Evolutionary conservation across 352 stramenopile species (phyloP), one percentile per base, ranked within the genome.

Genomic region (Globisporangium acanthophoron): DNA sequence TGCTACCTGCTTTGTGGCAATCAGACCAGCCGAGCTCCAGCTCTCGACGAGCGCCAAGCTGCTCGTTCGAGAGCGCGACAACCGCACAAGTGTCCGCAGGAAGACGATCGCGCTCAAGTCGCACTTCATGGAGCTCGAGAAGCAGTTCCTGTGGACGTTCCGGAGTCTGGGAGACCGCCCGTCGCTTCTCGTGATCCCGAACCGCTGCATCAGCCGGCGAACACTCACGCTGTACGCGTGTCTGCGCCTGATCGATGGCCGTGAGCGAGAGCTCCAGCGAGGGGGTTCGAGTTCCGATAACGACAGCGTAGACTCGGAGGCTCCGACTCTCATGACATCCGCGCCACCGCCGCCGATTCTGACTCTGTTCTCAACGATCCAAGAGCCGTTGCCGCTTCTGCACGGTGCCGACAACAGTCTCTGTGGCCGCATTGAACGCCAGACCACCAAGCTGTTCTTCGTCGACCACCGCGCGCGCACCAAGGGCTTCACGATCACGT

Each of bases 141-240:
- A 76, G 52, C 70, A 80, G 33, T 67, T 62, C 15, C 59, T 74
- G 16, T 88, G 74, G 78, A 77, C 69, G 2, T 82, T 82, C 20
- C 66, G 64, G 1, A 65, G 61, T 27, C 67, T 81, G 21, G 67
- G 58, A 3, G 66, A 40, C 18, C 61, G 46, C 0, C 69, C 74
- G 12, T 76, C 70, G 16, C 44, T 88, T 4, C 12, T 88, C 0
- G 29, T 84, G 29, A 54, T 82, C 21, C 78, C 75, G 1, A 79
- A 57, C n/a, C 58, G 65, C 46, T 67, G 50, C 8, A 58, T 88
- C 29, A 84, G 65, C 29, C 61, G 62, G 16, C 64, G 66, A 27
- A 68, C 64, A 15, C 70, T 76, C 44, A 39, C 64, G 3, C 44
- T 88, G 6, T 88, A 79, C 43, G 74, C 61, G 2, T 76, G 71